phyloP scores from a whole-genome alignment of 176 grass and related monocot genomes.

The Rhynchospora tenuis region DNA sequence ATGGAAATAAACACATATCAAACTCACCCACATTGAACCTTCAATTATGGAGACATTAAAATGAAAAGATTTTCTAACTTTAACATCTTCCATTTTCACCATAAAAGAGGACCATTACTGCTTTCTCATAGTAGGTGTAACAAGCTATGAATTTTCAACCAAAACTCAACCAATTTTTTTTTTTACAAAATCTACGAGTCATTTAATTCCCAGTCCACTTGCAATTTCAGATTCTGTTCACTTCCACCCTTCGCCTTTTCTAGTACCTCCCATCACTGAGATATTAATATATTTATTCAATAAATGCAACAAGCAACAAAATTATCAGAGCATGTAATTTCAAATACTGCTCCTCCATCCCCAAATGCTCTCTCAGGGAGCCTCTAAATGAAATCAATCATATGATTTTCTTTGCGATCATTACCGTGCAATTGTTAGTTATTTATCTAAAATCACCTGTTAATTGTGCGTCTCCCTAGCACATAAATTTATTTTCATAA shows the following conservation, averaged over 20 bases:
- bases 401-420: not conserved
- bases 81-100: not conserved
- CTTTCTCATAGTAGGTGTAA: not conserved
- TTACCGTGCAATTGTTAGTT: not conserved
- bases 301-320: not conserved
- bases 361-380: not conserved
- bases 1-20: not conserved
- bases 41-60: not conserved
- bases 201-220: not conserved
- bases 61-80: not conserved
- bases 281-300: not conserved
- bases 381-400: not conserved
- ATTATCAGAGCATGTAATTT: not conserved
- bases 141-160: not conserved
- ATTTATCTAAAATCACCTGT: not conserved
- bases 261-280: not conserved
- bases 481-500: not conserved
- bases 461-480: not conserved
- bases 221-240: slow-evolving; percentile 2
- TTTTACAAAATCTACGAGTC: not conserved
- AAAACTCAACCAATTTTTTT: not conserved
- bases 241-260: not conserved
- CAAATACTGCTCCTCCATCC: not conserved
- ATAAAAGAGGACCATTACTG: not conserved
- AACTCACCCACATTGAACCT: not conserved